A percentile compares a stretch with the other conserved stretches of the same genome.
These are phyloP conservation scores for Glomus cerebriforme DNA, from an alignment of 192 early-diverging fungal species.

Conservation along the genomic window DNA sequence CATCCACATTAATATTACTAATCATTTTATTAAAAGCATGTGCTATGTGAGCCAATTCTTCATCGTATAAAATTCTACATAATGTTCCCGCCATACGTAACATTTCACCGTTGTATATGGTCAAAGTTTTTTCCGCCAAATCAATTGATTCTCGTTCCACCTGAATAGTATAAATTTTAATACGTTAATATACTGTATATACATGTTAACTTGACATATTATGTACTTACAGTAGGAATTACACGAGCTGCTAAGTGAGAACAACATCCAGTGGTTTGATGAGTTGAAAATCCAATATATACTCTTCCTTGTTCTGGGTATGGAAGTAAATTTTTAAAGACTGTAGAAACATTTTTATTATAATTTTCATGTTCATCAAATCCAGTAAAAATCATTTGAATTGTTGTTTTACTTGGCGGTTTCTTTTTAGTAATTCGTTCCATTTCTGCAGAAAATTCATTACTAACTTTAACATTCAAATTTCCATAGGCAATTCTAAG, in stretches of 20 bases:
- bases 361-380: no score
- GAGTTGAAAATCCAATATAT: no score
- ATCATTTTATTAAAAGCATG: conserved; percentile 48
- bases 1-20: not conserved
- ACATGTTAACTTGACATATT: not conserved
- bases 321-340: no score
- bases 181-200: not conserved
- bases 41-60: conserved; percentile 66
- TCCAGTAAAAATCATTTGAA: no score
- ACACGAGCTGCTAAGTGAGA: no score
- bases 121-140: conserved; percentile 80
- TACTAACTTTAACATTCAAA: conserved; percentile 61
- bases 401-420: no score
- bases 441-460: no score
- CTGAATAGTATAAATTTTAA: not conserved
- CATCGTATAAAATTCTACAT: no score
- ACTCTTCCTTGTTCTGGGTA: no score
- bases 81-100: conserved; percentile 69
- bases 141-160: conserved; percentile 87
- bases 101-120: conserved; percentile 81
- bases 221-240: conserved; percentile 74
- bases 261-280: no score
- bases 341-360: no score
- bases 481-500: conserved; percentile 68
- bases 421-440: no score